Base-by-base conservation (phyloP, 129 eudicot genomes). In the Saposhnikovia divaricata region DNA sequence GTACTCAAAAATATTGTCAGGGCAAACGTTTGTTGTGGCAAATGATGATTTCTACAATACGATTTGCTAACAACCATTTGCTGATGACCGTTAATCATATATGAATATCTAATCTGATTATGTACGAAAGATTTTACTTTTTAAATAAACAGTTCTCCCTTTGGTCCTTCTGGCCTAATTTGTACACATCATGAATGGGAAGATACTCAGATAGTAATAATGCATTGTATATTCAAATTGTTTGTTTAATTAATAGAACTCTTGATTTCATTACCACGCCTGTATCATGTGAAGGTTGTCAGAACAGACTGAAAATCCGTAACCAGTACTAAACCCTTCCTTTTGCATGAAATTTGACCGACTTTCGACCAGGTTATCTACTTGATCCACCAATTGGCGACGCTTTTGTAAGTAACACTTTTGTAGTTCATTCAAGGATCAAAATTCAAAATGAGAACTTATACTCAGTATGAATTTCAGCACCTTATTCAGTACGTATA, bases 401-500 rank as follows among this genome's bases (percentile, higher is more conserved):
- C 94, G 88, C 85, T 87, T 90, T 90, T 90, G 94, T 81, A 90
- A 77, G 87, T 90, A 90, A 77, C 91, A 90, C 66, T 90, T 90
- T 84, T 90, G 89, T 48, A 90, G 82, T 82, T 87, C 90, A 79
- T 78, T 71, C 40, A 47, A 47, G 43, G 42, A 78, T 76, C 51
- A 72, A 46, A 61, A 40, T 43, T 37, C 18, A 69, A 12, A 68
- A 12, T 46, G 45, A 73, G 34, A 72, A 18, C n/a, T 19, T 38
- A 19, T 11, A 9, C 70, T 23, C 37, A 10, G 55, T 72, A 7
- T 40, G 50, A 72, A 39, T 42, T 42, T 42, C 77, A 73, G 77
- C 53, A 73, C 37, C 68, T n/a, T 59, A 57, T 57, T 57, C 66
- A 59, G 68, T n/a, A 59, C 0, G 31, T 0, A 23, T 21, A 2